These are phyloP conservation scores for Pholiota molesta DNA, from an alignment of 768 basidiomycete species.

Conservation along the genomic window DNA sequence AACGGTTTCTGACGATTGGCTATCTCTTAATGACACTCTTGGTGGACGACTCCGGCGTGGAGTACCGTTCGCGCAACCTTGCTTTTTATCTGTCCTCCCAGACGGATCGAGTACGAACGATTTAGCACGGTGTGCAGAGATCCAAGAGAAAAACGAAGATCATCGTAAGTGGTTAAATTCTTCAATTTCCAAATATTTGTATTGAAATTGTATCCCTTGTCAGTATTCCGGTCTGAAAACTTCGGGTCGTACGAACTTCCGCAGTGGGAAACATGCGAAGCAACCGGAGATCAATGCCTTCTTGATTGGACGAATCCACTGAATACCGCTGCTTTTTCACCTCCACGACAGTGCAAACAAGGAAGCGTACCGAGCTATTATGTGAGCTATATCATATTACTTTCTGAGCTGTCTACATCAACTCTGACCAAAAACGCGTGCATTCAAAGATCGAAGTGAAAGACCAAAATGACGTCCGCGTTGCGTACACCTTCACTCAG, in stretches of 20 bases:
- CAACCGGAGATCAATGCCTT: constrained; percentile 33
- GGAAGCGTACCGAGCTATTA: constrained; percentile 34
- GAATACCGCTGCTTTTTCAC: constrained; percentile 23
- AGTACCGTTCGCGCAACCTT: constrained; percentile 20
- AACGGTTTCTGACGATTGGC: constrained; percentile 8
- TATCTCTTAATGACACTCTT: constrained; percentile 12
- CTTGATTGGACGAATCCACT: constrained; percentile 30
- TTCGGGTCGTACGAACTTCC: constrained; percentile 25
- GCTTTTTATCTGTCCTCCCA: constrained; percentile 10
- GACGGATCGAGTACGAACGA: neutral
- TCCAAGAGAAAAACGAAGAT: constrained; percentile 19
- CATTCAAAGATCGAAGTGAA: constrained; percentile 31
- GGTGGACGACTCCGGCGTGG: constrained; percentile 17
- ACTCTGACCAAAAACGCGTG: neutral
- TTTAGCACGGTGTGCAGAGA: constrained; percentile 12
- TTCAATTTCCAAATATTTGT: neutral
- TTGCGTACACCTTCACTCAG: constrained; percentile 27
- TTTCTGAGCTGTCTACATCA: no score
- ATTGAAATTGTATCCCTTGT: neutral
- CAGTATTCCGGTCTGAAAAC: constrained; percentile 19
- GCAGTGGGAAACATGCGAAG: constrained; percentile 47
- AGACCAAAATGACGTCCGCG: constrained; percentile 24
- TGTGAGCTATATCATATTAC: constrained; percentile 18
- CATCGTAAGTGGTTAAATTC: constrained; percentile 12
- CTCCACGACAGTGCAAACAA: constrained; percentile 24